These are phyloP conservation scores for Microsporum audouinii DNA, from an alignment of 2,329 filamentous ascomycete species.

Conservation along the genomic window DNA sequence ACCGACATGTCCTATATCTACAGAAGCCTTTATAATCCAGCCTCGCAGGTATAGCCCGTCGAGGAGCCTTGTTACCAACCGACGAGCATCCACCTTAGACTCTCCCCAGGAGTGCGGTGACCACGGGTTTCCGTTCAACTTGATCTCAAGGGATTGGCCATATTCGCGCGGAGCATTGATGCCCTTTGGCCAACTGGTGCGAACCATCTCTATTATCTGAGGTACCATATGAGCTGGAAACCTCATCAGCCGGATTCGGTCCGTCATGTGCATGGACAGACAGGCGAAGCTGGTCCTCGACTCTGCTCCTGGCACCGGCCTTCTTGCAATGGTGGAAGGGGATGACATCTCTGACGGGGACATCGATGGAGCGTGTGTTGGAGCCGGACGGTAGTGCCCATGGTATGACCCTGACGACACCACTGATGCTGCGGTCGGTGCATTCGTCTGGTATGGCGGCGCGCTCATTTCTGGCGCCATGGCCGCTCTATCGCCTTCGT, in stretches of 20 bases:
- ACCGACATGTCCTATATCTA: slow-evolving; percentile 25
- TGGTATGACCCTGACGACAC: not conserved
- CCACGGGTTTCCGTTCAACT: slow-evolving; percentile 30
- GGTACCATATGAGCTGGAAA: slow-evolving; percentile 23
- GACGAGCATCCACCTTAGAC: slow-evolving; percentile 22
- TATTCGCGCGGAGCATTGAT: slow-evolving; percentile 19
- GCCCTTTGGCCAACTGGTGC: not conserved
- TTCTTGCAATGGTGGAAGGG: not conserved
- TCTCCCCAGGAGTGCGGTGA: slow-evolving; percentile 14
- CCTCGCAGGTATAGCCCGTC: slow-evolving; percentile 25
- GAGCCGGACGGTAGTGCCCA: not conserved
- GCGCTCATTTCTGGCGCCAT: not conserved
- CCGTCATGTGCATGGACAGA: slow-evolving; percentile 22
- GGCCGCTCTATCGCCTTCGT: not conserved
- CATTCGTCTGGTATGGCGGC: not conserved
- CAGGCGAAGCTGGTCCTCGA: slow-evolving; percentile 18
- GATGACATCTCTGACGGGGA: not conserved
- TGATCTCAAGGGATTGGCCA: slow-evolving; percentile 27
- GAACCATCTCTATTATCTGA: slow-evolving; percentile 5
- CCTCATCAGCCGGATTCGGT: slow-evolving; percentile 28
- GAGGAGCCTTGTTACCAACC: slow-evolving; percentile 25
- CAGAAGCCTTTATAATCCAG: slow-evolving; percentile 29
- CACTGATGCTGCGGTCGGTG: not conserved
- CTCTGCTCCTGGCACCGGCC: not conserved
- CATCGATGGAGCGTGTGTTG: not conserved